A percentile compares a stretch with the other conserved stretches of the same genome.
Evolutionary conservation across 2,329 filamentous ascomycete genomes (phyloP).

Genomic region (Hypoxylon sp.): DNA sequence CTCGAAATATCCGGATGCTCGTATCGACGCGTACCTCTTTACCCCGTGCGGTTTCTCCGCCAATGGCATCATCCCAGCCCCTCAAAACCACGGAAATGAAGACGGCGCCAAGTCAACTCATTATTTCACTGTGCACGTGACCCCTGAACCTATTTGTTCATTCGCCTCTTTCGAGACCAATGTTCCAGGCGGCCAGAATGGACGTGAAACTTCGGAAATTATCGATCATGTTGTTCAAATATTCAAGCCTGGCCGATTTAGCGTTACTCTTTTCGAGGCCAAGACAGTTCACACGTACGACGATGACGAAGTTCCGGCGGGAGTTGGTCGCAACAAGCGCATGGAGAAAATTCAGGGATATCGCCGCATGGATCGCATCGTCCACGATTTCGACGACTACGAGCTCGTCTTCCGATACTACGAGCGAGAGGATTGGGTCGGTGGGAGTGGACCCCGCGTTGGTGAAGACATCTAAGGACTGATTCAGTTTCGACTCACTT

Average conservation of each 20-base stretch:
- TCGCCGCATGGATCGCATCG: slow-evolving; percentile 90
- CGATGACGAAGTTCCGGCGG: slow-evolving; percentile 58
- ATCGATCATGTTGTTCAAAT: slow-evolving; percentile 95
- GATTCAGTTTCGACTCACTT: slow-evolving; percentile 5
- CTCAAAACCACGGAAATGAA: slow-evolving; percentile 65
- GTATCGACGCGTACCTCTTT: slow-evolving; percentile 96
- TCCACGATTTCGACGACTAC: slow-evolving; percentile 97
- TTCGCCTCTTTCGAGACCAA: slow-evolving; percentile 99
- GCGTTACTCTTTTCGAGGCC: slow-evolving; percentile 94
- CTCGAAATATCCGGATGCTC: slow-evolving; percentile 89
- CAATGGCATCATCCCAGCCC: slow-evolving; percentile 92
- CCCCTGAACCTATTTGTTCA: slow-evolving; percentile 95
- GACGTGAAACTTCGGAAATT: slow-evolving; percentile 89
- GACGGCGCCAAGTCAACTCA: slow-evolving; percentile 73
- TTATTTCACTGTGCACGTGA: slow-evolving; percentile 99
- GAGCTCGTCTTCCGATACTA: slow-evolving; percentile 98
- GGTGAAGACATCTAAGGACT: slow-evolving; percentile 63
- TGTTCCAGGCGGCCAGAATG: slow-evolving; percentile 89
- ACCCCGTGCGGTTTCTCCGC: slow-evolving; percentile 97
- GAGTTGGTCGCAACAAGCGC: slow-evolving; percentile 60
- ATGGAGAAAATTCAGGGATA: slow-evolving; percentile 90
- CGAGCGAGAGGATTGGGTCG: slow-evolving; percentile 85
- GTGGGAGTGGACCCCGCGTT: slow-evolving; percentile 67
- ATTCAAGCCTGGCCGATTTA: slow-evolving; percentile 98
- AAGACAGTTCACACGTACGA: slow-evolving; percentile 69